Evolutionary conservation across 805 yeast genomes (phyloP), one percentile per base, ranked within the genome.

Genomic region (Naumovozyma castellii): DNA sequence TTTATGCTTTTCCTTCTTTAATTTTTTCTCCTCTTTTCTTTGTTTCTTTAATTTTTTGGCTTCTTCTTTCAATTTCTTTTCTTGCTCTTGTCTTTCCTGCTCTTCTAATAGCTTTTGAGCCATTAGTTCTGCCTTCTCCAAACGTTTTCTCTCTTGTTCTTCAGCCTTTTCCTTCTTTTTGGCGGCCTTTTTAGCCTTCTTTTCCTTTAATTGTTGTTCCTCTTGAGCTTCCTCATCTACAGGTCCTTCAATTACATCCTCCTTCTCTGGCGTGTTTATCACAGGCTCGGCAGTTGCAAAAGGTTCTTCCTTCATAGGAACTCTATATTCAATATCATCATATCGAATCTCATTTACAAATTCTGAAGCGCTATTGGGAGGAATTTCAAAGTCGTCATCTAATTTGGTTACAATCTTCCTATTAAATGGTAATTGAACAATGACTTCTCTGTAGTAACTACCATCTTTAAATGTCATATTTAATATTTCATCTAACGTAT

Each of bases 351-450:
- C n/a, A n/a, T n/a, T n/a, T n/a, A n/a, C n/a, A n/a, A n/a, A n/a
- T n/a, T n/a, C n/a, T n/a, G 28, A 8, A 22, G 28, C 28, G 12
- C 10, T 12, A 22, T 8, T 8, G 28, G 37, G 20, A 14, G 43
- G 43, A 27, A 41, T 15, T 2, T 30, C 19, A 35, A 34, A 37
- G 22, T 18, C 3, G 8, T 20, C 15, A 27, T 44, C 47, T 10
- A 48, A 30, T 17, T 40, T 43, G 18, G 42, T 49, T 18, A 39
- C 37, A 16, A 35, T 41, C 17, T 39, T 39, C 36, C 49, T 43
- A 18, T 52, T 46, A 13, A 51, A 42, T 3, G 65, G 63, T 3
- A 59, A 45, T 16, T 51, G 50, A 10, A 55, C 56, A 8, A 40
- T 40, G 3, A 50, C 47, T 36, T 53, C 57, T 15, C 45, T 57